Evolutionary conservation across 768 basidiomycete species (phyloP).

Genomic region (Cyclocybe cylindracea): DNA sequence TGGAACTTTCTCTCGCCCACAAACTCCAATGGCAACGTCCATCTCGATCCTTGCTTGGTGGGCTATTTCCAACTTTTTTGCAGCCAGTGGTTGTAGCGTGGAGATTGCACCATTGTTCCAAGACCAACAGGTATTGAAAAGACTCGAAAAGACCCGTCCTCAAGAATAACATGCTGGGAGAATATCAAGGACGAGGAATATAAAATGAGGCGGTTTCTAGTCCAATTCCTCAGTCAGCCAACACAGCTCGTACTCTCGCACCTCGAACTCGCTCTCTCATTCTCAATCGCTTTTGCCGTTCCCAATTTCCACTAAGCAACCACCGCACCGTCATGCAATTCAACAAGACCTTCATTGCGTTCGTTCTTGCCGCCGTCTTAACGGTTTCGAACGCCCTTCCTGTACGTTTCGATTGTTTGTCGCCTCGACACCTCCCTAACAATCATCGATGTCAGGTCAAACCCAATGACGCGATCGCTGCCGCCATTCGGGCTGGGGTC

Average conservation of each 20-base stretch:
- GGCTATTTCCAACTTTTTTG: slow-evolving; percentile 15
- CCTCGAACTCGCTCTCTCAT: neutral
- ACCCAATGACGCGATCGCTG: too few relatives aligned
- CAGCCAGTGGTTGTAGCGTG: slow-evolving; percentile 5
- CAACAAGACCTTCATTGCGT: slow-evolving; percentile 34
- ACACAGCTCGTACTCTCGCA: neutral
- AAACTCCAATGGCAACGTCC: neutral
- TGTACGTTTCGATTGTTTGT: slow-evolving; percentile 15
- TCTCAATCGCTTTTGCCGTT: too few relatives aligned
- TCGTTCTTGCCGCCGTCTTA: slow-evolving; percentile 33
- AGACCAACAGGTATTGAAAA: slow-evolving; percentile 3
- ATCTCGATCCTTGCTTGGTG: slow-evolving; percentile 13
- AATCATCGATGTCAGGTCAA: too few relatives aligned
- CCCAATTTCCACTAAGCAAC: neutral
- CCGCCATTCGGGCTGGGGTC: too few relatives aligned
- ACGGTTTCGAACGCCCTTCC: slow-evolving; percentile 28
- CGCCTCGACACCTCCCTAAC: neutral
- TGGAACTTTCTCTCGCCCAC: neutral
- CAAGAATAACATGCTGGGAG: neutral
- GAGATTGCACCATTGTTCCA: slow-evolving; percentile 11
- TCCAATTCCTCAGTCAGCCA: slow-evolving; percentile 10
- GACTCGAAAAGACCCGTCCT: neutral
- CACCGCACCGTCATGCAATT: slow-evolving; percentile 29
- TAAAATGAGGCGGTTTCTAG: slow-evolving; percentile 8
- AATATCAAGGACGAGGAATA: slow-evolving; percentile 8